These are phyloP conservation scores for Penicillium sp. DNA, from an alignment of 2,329 filamentous ascomycete genomes.

Conservation along the genomic window DNA sequence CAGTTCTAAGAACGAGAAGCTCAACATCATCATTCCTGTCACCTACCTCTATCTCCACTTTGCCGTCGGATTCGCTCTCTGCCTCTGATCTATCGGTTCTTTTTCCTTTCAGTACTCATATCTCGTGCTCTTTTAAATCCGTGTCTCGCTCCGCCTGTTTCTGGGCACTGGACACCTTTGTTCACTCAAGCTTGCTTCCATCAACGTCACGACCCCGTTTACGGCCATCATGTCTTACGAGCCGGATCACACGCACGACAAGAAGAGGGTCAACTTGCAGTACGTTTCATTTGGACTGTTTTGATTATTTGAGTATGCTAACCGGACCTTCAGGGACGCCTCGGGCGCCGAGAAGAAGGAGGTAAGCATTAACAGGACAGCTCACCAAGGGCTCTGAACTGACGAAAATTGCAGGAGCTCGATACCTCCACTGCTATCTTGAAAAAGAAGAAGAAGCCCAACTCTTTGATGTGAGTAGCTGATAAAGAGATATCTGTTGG, in stretches of 20 bases:
- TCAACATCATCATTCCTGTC: slow-evolving; percentile 20
- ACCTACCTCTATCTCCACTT: slow-evolving; percentile 14
- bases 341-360: slow-evolving; percentile 81
- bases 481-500: slow-evolving; percentile 1
- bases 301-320: slow-evolving; percentile 28
- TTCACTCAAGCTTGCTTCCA: slow-evolving; percentile 23
- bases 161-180: slow-evolving; percentile 12
- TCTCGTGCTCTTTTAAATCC: slow-evolving; percentile 13
- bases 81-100: slow-evolving; percentile 13
- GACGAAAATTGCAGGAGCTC: slow-evolving; percentile 55
- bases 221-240: slow-evolving; percentile 60
- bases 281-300: slow-evolving; percentile 42
- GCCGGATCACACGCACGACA: slow-evolving; percentile 54
- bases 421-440: slow-evolving; percentile 92
- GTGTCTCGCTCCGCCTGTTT: slow-evolving; percentile 8
- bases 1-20: slow-evolving; percentile 12
- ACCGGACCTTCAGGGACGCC: slow-evolving; percentile 58
- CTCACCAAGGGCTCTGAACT: slow-evolving; percentile 26
- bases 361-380: slow-evolving; percentile 44
- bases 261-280: slow-evolving; percentile 77
- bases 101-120: slow-evolving; percentile 8
- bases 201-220: slow-evolving; percentile 18
- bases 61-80: slow-evolving; percentile 15
- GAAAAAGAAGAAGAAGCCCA: slow-evolving; percentile 99
- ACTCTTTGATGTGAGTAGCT: slow-evolving; percentile 77